These are phyloP conservation scores for Kuraishia floccosa DNA, from an alignment of 805 yeast species.

Conservation along the genomic window DNA sequence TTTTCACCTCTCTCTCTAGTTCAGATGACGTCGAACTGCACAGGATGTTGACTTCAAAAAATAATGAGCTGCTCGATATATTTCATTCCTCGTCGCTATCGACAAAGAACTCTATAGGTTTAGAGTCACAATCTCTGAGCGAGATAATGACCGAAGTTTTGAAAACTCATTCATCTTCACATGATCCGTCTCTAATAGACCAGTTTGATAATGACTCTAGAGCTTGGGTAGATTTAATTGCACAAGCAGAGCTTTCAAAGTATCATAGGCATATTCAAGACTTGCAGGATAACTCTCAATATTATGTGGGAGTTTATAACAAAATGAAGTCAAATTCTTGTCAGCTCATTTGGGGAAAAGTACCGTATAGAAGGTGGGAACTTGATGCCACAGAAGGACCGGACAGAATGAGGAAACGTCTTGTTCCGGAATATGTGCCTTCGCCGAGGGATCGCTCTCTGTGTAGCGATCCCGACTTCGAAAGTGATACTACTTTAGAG, in stretches of 20 bases:
- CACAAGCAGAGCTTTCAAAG: conserved; percentile 33
- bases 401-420: conserved; percentile 52
- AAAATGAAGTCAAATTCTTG: conserved; percentile 29
- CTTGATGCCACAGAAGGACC: conserved; percentile 63
- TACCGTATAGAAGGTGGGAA: conserved; percentile 10
- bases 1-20: too few relatives aligned
- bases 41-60: too few relatives aligned
- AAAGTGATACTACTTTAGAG: not conserved
- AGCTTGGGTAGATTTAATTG: conserved; percentile 25
- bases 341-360: conserved; percentile 17
- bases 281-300: conserved; percentile 44
- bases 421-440: conserved; percentile 42
- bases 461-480: too few relatives aligned
- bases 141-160: too few relatives aligned
- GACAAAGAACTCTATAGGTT: too few relatives aligned
- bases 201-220: conserved; percentile 19
- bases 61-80: too few relatives aligned
- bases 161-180: too few relatives aligned
- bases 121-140: too few relatives aligned
- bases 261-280: conserved; percentile 52
- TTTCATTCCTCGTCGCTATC: too few relatives aligned
- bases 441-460: too few relatives aligned
- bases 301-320: conserved; percentile 35
- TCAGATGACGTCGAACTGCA: too few relatives aligned
- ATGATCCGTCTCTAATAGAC: too few relatives aligned